Base-by-base conservation (phyloP, 257 asterid genomes). In the Gentiana dahurica region DNA sequence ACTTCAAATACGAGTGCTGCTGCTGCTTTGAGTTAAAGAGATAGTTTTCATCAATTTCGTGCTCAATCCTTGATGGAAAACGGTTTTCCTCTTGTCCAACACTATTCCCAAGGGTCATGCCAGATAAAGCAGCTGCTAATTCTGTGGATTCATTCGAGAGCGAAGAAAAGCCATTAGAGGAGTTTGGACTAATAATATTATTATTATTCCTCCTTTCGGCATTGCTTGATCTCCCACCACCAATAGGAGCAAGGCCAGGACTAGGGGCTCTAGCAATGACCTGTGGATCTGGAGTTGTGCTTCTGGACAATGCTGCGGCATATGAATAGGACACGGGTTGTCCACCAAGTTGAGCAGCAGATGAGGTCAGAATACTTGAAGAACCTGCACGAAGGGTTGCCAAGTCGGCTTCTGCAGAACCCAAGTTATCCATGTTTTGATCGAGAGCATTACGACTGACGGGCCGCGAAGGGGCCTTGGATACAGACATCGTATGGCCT, bases 251-350 rank as follows among this genome's bases (percentile, higher is more conserved):
- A 50, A 85, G 90, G 70, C 85, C 78, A 63, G 95, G 99, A 62
- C 97, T 92, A 65, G 99, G 95, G 62, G 80, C 93, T 71, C 93
- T 80, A 33, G 84, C 81, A 63, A 83, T 68, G 63, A 69, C 90
- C 59, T 85, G 95, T 57, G 95, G 78, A 78, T 92, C 99, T 15
- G 99, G 99, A 15, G 99, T 88, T 46, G 97, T 68, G 81, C 95
- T 86, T 71, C 99, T 81, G 32, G 99, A 92, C 69, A 92, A 70
- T 52, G 72, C 97, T 61, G 97, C 95, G 61, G 97, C 97, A 75
- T 88, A 88, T 49, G 97, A 85, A 67, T 83, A 85, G 59, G 97
- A 79, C 8, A 89, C 51, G 47, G 89, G 76, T 53, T 71, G 55
- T 44, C 73, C 86, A 34, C 60, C 69, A 65, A 75, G 82, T 71